These are phyloP conservation scores for Boletus pseudo-olivaceus DNA, from an alignment of 768 basidiomycete genomes.

Conservation along the genomic window DNA sequence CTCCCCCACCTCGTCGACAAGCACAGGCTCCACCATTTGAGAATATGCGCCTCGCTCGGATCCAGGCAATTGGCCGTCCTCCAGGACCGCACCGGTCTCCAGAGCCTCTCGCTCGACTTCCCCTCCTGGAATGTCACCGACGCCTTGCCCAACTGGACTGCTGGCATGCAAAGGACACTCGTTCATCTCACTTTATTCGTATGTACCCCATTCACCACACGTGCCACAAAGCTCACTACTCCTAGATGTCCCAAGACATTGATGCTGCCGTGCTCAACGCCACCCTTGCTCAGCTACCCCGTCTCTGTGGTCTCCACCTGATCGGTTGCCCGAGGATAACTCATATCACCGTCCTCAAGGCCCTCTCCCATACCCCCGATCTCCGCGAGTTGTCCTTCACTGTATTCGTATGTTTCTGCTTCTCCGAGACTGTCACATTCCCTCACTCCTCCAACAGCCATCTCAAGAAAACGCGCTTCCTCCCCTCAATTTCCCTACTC, in stretches of 20 bases:
- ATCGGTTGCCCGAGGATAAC: constrained; percentile 57
- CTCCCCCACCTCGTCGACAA: constrained; percentile 46
- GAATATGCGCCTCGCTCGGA: constrained; percentile 53
- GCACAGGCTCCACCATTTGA: constrained; percentile 42
- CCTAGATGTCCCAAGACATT: constrained; percentile 54
- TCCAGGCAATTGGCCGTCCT: constrained; percentile 47
- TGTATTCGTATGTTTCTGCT: constrained; percentile 43
- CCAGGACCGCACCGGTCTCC: constrained; percentile 37
- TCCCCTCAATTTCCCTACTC: constrained; percentile 26
- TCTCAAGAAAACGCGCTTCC: constrained; percentile 9
- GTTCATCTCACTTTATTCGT: constrained; percentile 59
- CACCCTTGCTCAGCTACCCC: constrained; percentile 48
- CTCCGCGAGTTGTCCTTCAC: constrained; percentile 63
- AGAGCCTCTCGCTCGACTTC: constrained; percentile 49
- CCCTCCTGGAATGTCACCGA: constrained; percentile 64
- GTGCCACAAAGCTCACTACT: background rate
- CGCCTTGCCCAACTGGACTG: constrained; percentile 55
- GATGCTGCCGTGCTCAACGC: constrained; percentile 49
- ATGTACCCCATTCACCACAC: constrained; percentile 22
- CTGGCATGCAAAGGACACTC: constrained; percentile 41
- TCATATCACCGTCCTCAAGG: constrained; percentile 46
- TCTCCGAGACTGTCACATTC: background rate
- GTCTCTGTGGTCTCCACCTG: constrained; percentile 56
- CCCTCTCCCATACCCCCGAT: constrained; percentile 44
- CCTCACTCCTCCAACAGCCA: constrained; percentile 8